Conservation (phyloP, 2,329 filamentous ascomycete genomes). For the Phaeophleospora eucalypticola region DNA sequence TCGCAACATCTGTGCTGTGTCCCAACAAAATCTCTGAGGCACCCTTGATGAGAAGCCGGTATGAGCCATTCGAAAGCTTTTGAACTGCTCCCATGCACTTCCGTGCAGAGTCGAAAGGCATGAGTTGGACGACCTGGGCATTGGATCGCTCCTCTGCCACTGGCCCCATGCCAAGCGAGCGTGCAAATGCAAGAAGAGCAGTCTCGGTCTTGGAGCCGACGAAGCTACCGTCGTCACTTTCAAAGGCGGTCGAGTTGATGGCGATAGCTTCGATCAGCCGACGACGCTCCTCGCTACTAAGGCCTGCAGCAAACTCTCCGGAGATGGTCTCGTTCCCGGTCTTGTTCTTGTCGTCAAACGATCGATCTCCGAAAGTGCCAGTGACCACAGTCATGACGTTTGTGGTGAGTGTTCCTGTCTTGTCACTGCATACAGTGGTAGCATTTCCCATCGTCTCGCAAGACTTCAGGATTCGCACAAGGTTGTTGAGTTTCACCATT, state of each 20-base stretch:
- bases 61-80: constrained; percentile 49
- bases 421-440: constrained; percentile 74
- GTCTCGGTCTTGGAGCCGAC: constrained; percentile 77
- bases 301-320: constrained; percentile 50
- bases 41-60: constrained; percentile 53
- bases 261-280: constrained; percentile 60
- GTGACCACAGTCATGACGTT: constrained; percentile 75
- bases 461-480: constrained; percentile 63
- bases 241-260: constrained; percentile 66
- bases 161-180: constrained; percentile 60
- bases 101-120: constrained; percentile 59
- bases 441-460: constrained; percentile 71
- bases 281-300: constrained; percentile 51
- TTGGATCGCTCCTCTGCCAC: constrained; percentile 60
- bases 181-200: constrained; percentile 66
- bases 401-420: constrained; percentile 70
- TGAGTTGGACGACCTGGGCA: constrained; percentile 52
- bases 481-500: constrained; percentile 65
- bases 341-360: constrained; percentile 34
- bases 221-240: constrained; percentile 63
- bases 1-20: constrained; percentile 51
- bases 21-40: constrained; percentile 49
- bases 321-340: constrained; percentile 47
- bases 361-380: constrained; percentile 59
- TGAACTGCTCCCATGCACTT: constrained; percentile 67